Conservation (phyloP, 768 basidiomycete genomes). For the Suillus subaureus region DNA sequence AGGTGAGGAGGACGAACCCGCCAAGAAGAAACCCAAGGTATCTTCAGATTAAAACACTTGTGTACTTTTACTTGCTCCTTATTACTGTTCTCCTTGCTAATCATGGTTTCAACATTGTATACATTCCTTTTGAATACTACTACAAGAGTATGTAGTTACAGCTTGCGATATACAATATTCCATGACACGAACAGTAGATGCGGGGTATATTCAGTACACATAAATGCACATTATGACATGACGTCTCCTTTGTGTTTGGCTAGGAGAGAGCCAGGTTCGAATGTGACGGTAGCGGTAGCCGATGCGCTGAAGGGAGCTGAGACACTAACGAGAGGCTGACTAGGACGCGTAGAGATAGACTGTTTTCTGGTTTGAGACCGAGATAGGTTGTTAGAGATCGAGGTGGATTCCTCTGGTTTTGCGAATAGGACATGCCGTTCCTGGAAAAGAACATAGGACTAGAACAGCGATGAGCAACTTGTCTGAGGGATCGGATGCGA, state of each 20-base stretch:
- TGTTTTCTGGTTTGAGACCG: conserved; percentile 41
- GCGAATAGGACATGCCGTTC: conserved; percentile 65
- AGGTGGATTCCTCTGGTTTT: conserved; percentile 23
- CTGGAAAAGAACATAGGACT: conserved; percentile 86
- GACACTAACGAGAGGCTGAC: conserved; percentile 53
- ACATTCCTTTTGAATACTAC: conserved; percentile 2
- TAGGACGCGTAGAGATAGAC: conserved; percentile 35
- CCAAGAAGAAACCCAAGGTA: conserved; percentile 78
- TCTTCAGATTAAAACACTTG: conserved; percentile 16
- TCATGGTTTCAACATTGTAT: neutral
- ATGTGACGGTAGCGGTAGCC: conserved; percentile 43
- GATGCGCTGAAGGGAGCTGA: conserved; percentile 41
- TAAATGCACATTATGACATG: conserved; percentile 8
- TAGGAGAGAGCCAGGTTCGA: conserved; percentile 78
- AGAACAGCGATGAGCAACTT: conserved; percentile 16
- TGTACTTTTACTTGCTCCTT: conserved; percentile 2
- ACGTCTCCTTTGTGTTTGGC: conserved; percentile 48
- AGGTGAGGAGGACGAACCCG: conserved; percentile 52
- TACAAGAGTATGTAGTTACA: conserved; percentile 4
- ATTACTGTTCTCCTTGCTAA: conserved; percentile 1
- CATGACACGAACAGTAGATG: neutral
- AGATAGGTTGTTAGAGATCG: conserved; percentile 36
- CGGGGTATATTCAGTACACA: conserved; percentile 4
- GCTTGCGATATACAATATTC: neutral
- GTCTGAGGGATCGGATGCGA: conserved; percentile 6